phyloP scores from a whole-genome alignment of 371 early-diverging fungal genomes.

The Saksenaea oblongispora region DNA sequence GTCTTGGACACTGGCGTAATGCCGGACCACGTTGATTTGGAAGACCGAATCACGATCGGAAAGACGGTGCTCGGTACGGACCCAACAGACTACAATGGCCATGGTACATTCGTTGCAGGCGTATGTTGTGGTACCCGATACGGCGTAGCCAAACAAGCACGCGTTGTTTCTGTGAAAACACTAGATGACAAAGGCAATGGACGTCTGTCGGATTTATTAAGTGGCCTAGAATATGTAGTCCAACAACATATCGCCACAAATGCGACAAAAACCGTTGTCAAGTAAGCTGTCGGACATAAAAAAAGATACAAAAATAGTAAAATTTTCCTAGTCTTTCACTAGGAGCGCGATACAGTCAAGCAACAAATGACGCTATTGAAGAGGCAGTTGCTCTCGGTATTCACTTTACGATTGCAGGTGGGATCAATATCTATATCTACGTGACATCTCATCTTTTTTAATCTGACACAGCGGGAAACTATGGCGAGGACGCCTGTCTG shows the following conservation, averaged over 20 bases:
- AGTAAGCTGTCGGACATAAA: conserved; percentile 33
- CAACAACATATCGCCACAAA: conserved; percentile 29
- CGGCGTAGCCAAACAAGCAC: conserved; percentile 64
- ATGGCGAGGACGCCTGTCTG: conserved; percentile 78
- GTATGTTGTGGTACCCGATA: conserved; percentile 59
- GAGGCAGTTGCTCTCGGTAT: conserved; percentile 54
- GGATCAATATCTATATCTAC: background rate
- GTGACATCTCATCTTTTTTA: conserved; percentile 30
- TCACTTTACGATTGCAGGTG: conserved; percentile 57
- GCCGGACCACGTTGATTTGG: conserved; percentile 35
- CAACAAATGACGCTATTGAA: conserved; percentile 58
- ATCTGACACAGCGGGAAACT: conserved; percentile 50
- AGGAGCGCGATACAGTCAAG: conserved; percentile 59
- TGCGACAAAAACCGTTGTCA: conserved; percentile 35
- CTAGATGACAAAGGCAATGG: conserved; percentile 55
- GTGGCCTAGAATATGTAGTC: conserved; percentile 66
- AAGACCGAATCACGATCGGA: conserved; percentile 35
- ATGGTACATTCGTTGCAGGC: conserved; percentile 68
- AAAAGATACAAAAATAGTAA: background rate
- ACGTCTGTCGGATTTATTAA: conserved; percentile 57
- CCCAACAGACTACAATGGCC: conserved; percentile 33
- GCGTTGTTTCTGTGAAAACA: conserved; percentile 65
- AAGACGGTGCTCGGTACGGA: conserved; percentile 31
- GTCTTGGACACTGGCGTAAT: conserved; percentile 37
- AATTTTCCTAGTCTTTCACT: conserved; percentile 45